Conservation (phyloP, 129 eudicot genomes). For the Tagetes erecta region DNA sequence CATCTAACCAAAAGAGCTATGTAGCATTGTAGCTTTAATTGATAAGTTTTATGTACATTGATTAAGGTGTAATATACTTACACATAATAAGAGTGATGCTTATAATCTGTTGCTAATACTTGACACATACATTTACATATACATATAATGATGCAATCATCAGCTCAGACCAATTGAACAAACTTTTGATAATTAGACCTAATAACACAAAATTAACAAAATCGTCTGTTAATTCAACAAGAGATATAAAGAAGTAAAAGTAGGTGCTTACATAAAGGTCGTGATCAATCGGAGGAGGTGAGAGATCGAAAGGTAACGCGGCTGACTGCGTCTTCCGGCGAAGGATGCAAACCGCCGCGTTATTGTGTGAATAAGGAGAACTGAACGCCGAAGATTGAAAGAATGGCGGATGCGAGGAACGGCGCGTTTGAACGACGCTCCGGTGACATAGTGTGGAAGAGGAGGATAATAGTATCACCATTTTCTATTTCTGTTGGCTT, state of each 20-base stretch:
- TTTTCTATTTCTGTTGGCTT: constrained; percentile 4
- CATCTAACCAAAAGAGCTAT: background rate
- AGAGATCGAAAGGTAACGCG: constrained; percentile 67
- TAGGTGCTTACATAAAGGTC: constrained; percentile 54
- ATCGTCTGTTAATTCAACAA: background rate
- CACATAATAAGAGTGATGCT: background rate
- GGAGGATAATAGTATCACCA: constrained; percentile 26
- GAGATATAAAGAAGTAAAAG: background rate
- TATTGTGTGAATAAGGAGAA: background rate
- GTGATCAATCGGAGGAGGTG: constrained; percentile 87
- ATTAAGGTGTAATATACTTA: background rate
- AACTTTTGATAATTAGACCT: background rate
- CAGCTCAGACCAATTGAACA: background rate
- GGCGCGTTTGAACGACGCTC: constrained; percentile 31
- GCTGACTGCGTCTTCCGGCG: constrained; percentile 28
- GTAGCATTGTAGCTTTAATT: background rate
- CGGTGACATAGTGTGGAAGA: constrained; percentile 30
- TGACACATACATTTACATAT: background rate
- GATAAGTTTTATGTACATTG: background rate
- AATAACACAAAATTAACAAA: background rate
- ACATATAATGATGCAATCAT: background rate
- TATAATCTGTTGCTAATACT: background rate
- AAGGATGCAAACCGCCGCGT: background rate
- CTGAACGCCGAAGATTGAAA: background rate
- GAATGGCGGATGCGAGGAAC: background rate